A percentile compares a stretch with the other conserved stretches of the same genome.
Evolutionary conservation across 2,329 filamentous ascomycete genomes (phyloP).

Genomic region (Colletotrichum magnum): DNA sequence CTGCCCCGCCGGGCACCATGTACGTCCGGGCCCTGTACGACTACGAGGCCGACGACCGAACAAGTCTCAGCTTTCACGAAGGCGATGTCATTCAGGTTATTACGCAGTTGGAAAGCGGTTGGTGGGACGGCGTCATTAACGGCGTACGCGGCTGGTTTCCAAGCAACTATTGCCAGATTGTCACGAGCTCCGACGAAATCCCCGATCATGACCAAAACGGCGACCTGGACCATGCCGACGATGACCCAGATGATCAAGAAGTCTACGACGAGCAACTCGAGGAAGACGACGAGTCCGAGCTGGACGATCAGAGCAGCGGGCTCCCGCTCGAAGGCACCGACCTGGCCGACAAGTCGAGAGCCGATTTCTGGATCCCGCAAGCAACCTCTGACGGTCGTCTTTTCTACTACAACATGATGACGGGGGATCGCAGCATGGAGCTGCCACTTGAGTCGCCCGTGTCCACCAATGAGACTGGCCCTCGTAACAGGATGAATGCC

Average conservation of each 20-base stretch:
- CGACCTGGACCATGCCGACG: conserved; percentile 68
- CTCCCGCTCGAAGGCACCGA: conserved; percentile 79
- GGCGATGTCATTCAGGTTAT: conserved; percentile 99
- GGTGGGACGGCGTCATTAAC: conserved; percentile 99
- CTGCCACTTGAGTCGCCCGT: conserved; percentile 92
- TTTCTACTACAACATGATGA: conserved; percentile 99
- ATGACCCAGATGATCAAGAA: conserved; percentile 72
- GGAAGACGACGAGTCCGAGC: conserved; percentile 75
- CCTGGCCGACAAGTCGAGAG: conserved; percentile 79
- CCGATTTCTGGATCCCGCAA: conserved; percentile 98
- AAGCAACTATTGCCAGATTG: conserved; percentile 96
- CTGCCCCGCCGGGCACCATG: conserved; percentile 77
- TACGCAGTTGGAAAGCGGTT: conserved; percentile 93
- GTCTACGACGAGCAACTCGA: conserved; percentile 78
- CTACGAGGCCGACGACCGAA: conserved; percentile 97
- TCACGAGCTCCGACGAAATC: conserved; percentile 82
- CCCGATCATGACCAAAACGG: conserved; percentile 72
- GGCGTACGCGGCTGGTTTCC: conserved; percentile 98
- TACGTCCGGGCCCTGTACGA: conserved; percentile 97
- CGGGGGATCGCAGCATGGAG: conserved; percentile 94
- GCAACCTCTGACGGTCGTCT: conserved; percentile 92
- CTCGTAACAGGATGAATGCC: conserved; percentile 89
- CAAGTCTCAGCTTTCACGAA: conserved; percentile 95
- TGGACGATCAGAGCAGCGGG: conserved; percentile 68
- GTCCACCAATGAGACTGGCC: conserved; percentile 84